Evolutionary conservation across 192 early-diverging fungal species (phyloP).

Genomic region (Funneliformis mosseae): DNA sequence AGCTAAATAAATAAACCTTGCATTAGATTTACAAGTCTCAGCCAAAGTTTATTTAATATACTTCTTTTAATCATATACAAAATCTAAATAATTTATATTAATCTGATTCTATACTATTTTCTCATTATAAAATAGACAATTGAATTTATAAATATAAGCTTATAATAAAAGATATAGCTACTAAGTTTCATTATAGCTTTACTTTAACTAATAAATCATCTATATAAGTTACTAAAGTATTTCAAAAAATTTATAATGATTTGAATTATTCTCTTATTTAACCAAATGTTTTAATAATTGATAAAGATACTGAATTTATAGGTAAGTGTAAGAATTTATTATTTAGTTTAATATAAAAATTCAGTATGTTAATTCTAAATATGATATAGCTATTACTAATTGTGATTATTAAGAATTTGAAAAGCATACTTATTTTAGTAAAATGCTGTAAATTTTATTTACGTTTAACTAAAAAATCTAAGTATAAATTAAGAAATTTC

Average conservation of each 20-base stretch:
- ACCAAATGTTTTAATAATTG: slow-evolving; percentile 1
- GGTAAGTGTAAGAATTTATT: slow-evolving; percentile 1
- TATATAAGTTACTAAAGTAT: neutral
- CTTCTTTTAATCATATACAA: slow-evolving; percentile 16
- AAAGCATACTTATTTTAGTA: too few species aligned
- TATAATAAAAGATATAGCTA: slow-evolving; percentile 1
- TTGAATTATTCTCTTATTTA: neutral
- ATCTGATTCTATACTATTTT: slow-evolving; percentile 1
- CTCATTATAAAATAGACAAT: neutral
- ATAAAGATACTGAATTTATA: slow-evolving; percentile 12
- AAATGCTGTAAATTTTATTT: too few species aligned
- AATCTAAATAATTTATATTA: slow-evolving; percentile 1
- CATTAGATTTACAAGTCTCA: too few species aligned
- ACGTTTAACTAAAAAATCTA: too few species aligned
- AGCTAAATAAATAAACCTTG: too few species aligned
- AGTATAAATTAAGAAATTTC: too few species aligned
- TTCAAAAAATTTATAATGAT: slow-evolving; percentile 9
- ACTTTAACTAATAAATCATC: slow-evolving; percentile 3
- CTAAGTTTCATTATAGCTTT: neutral
- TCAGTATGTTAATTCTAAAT: slow-evolving; percentile 14
- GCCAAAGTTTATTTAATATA: too few species aligned
- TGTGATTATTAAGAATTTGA: slow-evolving; percentile 19
- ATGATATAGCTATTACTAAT: neutral
- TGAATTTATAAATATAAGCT: neutral
- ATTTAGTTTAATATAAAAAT: too few species aligned